These are phyloP conservation scores for Citrus reticulata DNA, from an alignment of 345 rosid species.

Conservation along the genomic window DNA sequence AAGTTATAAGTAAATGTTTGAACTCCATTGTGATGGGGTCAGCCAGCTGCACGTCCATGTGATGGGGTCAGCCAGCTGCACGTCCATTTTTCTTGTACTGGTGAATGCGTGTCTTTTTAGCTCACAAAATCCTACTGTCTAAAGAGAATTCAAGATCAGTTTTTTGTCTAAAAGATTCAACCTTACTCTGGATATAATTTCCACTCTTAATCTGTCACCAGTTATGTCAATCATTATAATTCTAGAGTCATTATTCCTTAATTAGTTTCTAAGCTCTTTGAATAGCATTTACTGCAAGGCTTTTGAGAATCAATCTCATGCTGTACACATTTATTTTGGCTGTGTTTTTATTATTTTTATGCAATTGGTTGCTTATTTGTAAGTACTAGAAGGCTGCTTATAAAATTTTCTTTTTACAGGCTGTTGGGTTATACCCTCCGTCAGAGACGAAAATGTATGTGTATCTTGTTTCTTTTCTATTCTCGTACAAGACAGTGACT, in stretches of 20 bases:
- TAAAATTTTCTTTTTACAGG: slow-evolving; percentile 36
- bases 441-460: slow-evolving; percentile 58
- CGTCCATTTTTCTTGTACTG: not conserved
- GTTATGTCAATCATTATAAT: not conserved
- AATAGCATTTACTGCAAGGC: not conserved
- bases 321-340: not conserved
- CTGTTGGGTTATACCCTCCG: slow-evolving; percentile 62
- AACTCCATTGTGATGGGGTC: not conserved
- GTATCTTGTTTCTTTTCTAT: slow-evolving; percentile 9
- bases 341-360: not conserved
- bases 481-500: not conserved
- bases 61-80: not conserved
- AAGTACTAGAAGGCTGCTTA: not conserved
- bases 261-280: not conserved
- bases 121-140: too few species aligned
- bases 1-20: not conserved
- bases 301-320: not conserved
- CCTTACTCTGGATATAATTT: not conserved
- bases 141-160: too few species aligned
- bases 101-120: not conserved
- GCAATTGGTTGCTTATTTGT: not conserved
- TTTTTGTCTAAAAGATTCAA: too few species aligned
- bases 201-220: not conserved
- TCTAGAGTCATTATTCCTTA: not conserved
- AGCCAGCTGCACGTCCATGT: not conserved